Evolutionary conservation across 176 grass and related monocot genomes (phyloP).

Genomic region (Thinopyrum elongatum): DNA sequence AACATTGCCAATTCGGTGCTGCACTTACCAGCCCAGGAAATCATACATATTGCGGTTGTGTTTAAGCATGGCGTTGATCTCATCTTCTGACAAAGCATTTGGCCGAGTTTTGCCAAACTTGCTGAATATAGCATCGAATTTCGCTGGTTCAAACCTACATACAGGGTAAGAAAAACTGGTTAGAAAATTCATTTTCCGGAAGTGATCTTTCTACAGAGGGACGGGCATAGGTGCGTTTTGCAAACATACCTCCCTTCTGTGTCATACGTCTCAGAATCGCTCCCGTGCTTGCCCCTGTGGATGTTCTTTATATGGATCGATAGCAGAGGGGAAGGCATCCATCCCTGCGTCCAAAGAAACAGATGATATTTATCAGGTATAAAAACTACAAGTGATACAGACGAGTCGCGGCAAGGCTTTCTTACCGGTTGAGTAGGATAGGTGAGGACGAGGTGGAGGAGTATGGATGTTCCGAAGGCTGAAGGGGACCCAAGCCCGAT

Average conservation of each 20-base stretch:
- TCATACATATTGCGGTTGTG: constrained; percentile 51
- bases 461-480: constrained; percentile 4
- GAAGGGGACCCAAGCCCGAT: constrained; percentile 31
- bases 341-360: constrained; percentile 27
- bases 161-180: neutral
- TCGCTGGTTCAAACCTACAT: constrained; percentile 65
- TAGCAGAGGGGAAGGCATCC: constrained; percentile 54
- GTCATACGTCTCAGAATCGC: constrained; percentile 65
- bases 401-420: too few relatives aligned
- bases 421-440: constrained; percentile 60
- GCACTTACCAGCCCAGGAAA: constrained; percentile 49
- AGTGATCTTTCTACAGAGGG: neutral
- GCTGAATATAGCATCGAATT: constrained; percentile 70
- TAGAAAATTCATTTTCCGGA: neutral
- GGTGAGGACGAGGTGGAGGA: constrained; percentile 44
- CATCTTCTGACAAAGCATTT: constrained; percentile 48
- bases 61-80: constrained; percentile 45
- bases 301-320: constrained; percentile 66
- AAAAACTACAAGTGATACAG: too few relatives aligned
- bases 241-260: constrained; percentile 63
- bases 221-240: neutral
- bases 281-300: constrained; percentile 68
- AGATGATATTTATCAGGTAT: too few relatives aligned
- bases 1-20: neutral
- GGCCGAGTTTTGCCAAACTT: constrained; percentile 52